phyloP scores from a whole-genome alignment of 495 filamentous ascomycete genomes.

The Platismatia glauca region DNA sequence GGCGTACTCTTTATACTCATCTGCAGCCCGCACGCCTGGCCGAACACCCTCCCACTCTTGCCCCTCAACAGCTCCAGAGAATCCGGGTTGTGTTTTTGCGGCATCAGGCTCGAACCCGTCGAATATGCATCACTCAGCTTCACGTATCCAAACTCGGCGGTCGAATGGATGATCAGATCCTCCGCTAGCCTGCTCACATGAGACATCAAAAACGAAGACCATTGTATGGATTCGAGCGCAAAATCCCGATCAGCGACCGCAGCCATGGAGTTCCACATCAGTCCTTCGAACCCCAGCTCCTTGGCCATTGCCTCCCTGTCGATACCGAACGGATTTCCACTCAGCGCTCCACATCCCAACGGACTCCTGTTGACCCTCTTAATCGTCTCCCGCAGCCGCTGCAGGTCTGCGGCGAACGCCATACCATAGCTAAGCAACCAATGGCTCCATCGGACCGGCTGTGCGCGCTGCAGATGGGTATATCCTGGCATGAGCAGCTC shows the following conservation, averaged over 20 bases:
- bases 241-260: slow-evolving; percentile 84
- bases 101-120: slow-evolving; percentile 69
- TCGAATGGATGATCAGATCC: slow-evolving; percentile 69
- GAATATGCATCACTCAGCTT: slow-evolving; percentile 64
- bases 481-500: slow-evolving; percentile 58
- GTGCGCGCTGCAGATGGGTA: slow-evolving; percentile 86
- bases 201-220: slow-evolving; percentile 74
- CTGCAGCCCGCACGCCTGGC: slow-evolving; percentile 84
- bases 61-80: slow-evolving; percentile 80
- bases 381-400: slow-evolving; percentile 68
- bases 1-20: slow-evolving; percentile 81
- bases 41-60: slow-evolving; percentile 76
- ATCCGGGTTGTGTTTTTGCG: slow-evolving; percentile 78
- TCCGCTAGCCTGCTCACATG: slow-evolving; percentile 81
- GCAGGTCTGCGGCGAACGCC: slow-evolving; percentile 67
- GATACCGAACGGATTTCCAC: slow-evolving; percentile 86
- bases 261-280: slow-evolving; percentile 77
- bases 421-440: slow-evolving; percentile 75
- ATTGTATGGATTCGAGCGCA: slow-evolving; percentile 83
- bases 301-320: slow-evolving; percentile 81
- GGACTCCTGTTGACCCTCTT: slow-evolving; percentile 69
- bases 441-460: slow-evolving; percentile 83
- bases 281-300: slow-evolving; percentile 77
- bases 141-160: slow-evolving; percentile 63
- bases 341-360: slow-evolving; percentile 76